A percentile compares a stretch with the other conserved stretches of the same genome.
phyloP scores from a whole-genome alignment of 2,329 filamentous ascomycete genomes.

The Pyricularia grisea region DNA sequence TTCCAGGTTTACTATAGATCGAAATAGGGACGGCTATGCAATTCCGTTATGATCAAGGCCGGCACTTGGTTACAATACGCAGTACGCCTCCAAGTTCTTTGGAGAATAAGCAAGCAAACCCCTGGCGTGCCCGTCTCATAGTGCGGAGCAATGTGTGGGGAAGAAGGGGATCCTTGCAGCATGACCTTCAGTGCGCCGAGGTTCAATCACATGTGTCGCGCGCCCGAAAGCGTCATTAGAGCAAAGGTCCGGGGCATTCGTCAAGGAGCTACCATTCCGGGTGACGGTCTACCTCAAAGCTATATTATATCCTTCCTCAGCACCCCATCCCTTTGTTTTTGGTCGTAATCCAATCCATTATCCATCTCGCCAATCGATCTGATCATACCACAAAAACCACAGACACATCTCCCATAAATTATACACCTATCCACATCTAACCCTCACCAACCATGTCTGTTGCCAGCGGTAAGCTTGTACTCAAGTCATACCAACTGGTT shows the following conservation, averaged over 20 bases:
- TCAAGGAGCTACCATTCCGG: not conserved
- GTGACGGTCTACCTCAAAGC: not conserved
- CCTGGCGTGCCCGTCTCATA: not conserved
- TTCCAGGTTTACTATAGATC: not conserved
- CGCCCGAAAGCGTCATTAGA: not conserved
- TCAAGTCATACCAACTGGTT: not conserved
- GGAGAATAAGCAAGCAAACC: not conserved
- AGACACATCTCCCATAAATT: not conserved
- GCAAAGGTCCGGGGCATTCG: not conserved
- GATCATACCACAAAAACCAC: not conserved
- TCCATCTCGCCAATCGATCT: not conserved
- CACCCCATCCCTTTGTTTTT: not conserved
- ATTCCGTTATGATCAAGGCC: not conserved
- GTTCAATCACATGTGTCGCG: slow-evolving; percentile 6
- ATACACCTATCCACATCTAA: not conserved
- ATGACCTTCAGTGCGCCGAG: slow-evolving; percentile 3
- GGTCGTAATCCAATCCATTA: not conserved
- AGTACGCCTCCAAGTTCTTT: not conserved
- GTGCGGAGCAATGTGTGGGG: not conserved
- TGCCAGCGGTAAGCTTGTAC: slow-evolving; percentile 8
- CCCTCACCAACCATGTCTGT: slow-evolving; percentile 8
- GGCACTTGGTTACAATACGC: not conserved
- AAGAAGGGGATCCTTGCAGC: not conserved
- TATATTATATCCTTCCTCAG: not conserved
- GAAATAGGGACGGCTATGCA: not conserved